phyloP scores from a whole-genome alignment of 2,329 filamentous ascomycete species.

The Bisporella sp. region DNA sequence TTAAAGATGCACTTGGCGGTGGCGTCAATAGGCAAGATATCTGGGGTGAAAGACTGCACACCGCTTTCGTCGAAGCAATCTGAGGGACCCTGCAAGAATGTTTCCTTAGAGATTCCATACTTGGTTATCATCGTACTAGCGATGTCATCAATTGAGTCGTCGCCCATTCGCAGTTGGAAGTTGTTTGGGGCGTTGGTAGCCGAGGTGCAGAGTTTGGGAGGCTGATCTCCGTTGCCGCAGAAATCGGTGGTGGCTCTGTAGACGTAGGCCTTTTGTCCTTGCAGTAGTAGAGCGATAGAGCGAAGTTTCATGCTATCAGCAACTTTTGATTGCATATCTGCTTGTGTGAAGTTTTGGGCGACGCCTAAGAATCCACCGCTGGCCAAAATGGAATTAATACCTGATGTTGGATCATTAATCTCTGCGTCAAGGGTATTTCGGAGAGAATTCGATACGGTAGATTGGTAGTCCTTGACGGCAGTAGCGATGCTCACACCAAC shows the following conservation, averaged over 20 bases:
- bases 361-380: conserved; percentile 7
- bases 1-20: background rate
- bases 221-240: background rate
- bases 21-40: background rate
- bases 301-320: background rate
- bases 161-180: background rate
- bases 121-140: background rate
- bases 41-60: background rate
- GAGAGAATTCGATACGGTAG: background rate
- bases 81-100: background rate
- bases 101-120: background rate
- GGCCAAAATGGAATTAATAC: conserved; percentile 4
- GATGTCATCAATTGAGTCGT: background rate
- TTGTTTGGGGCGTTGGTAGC: background rate
- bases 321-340: conserved; percentile 3
- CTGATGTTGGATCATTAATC: background rate
- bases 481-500: background rate
- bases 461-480: conserved; percentile 5
- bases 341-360: conserved; percentile 8
- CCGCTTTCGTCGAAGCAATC: background rate
- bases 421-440: conserved; percentile 2
- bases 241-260: background rate
- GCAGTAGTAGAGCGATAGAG: conserved; percentile 5
- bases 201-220: background rate
- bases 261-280: conserved; percentile 4